These are phyloP conservation scores for Pachysandra terminalis DNA, from an alignment of 164 flowering plant genomes.

Conservation along the genomic window DNA sequence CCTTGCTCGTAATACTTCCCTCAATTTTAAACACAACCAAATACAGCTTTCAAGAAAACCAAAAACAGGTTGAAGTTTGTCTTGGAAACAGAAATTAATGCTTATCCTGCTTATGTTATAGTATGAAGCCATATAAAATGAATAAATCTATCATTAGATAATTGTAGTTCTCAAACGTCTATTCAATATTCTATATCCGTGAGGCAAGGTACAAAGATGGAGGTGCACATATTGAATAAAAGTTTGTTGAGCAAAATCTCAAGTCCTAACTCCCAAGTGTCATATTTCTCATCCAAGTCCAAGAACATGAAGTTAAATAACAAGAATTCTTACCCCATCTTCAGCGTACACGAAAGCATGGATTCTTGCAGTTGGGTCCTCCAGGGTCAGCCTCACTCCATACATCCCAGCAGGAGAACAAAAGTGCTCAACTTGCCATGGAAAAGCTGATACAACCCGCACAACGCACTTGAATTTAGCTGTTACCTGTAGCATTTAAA, in stretches of 20 bases:
- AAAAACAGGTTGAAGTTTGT: too few relatives aligned
- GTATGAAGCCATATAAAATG: too few relatives aligned
- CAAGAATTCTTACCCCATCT: constrained; percentile 58
- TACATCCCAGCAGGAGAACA: constrained; percentile 39
- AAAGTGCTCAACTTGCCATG: constrained; percentile 45
- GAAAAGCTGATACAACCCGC: constrained; percentile 49
- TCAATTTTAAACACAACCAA: too few relatives aligned
- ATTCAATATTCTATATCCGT: too few relatives aligned
- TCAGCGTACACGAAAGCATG: constrained; percentile 62
- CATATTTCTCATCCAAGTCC: not conserved
- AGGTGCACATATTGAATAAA: not conserved
- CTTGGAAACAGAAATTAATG: too few relatives aligned
- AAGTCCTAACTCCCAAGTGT: not conserved
- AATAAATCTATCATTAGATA: too few relatives aligned
- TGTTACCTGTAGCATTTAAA: constrained; percentile 37
- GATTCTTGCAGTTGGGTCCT: constrained; percentile 86
- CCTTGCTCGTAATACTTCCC: too few relatives aligned
- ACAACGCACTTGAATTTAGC: constrained; percentile 60
- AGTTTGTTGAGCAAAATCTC: not conserved
- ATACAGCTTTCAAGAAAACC: too few relatives aligned
- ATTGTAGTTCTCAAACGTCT: too few relatives aligned
- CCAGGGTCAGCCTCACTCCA: constrained; percentile 63
- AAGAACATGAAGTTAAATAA: not conserved
- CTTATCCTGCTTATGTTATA: too few relatives aligned
- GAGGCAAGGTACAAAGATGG: not conserved